Base-by-base conservation (phyloP, 225 moss, liverwort and hornwort genomes). In the Rhytidiadelphus loreus region DNA sequence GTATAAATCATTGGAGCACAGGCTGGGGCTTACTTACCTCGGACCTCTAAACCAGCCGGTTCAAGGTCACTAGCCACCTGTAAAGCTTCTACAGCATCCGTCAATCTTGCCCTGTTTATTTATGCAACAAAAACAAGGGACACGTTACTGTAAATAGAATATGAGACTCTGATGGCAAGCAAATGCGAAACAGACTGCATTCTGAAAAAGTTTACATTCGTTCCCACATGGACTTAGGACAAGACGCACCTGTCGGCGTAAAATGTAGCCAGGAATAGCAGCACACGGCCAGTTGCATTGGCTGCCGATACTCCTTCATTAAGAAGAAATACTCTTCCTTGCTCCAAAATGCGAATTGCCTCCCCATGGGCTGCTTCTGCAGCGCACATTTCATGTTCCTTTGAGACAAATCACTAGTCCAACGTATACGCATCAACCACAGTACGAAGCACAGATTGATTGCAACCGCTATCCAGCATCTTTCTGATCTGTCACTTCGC, bases 281-380 rank as follows among this genome's bases (percentile, higher is more conserved):
- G 91, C 88, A 97, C 92, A 88, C 94, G 97, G 71, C 93, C 95
- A 70, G 96, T 90, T 63, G 98, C 95, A 93, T 92, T 94, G 78
- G 93, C 94, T 60, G 94, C 92, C 50, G 92, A 90, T 58, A 92
- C 82, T 88, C 97, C 98, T 91, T 94, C 97, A 53, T 93, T 92
- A n/a, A 89, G 87, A 83, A 97, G 88, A 82, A 95, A 95, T 37
- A 39, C 88, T 87, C 91, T 91, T 55, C 98, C 98, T 92, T 98
- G 97, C 90, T 97, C 95, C 95, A 98, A 94, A 82, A 98, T 95
- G 58, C 98, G 96, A 57, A 92, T 89, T 69, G 93, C 95, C 88
- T 98, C 98, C 80, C 83, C 93, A 86, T 92, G 94, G 46, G 88
- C 48, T 85, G 91, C 85, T 85, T 93, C 94, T 94, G 92, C 81